phyloP scores from a whole-genome alignment of 2,329 filamentous ascomycete genomes.

The Fusarium sp. region DNA sequence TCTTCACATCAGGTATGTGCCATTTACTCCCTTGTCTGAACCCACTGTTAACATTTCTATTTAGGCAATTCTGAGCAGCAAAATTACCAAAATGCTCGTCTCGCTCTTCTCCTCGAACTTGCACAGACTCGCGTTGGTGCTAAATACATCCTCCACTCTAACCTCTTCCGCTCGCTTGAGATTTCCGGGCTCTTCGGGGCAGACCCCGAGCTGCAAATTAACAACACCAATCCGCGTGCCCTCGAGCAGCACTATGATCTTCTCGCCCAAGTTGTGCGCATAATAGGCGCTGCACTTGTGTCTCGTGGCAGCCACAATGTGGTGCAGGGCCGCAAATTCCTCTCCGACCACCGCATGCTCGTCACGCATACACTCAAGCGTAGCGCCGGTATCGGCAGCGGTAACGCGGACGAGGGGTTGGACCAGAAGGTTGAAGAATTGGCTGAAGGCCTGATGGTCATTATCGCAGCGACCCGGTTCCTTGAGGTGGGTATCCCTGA shows the following conservation, averaged over 20 bases:
- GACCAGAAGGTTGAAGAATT: conserved; percentile 77
- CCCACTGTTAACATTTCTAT: conserved; percentile 26
- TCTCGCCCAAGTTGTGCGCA: conserved; percentile 80
- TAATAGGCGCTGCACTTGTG: conserved; percentile 84
- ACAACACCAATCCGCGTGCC: conserved; percentile 74
- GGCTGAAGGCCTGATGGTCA: conserved; percentile 84
- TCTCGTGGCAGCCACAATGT: conserved; percentile 86
- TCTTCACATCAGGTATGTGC: conserved; percentile 64
- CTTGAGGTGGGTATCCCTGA: conserved; percentile 73
- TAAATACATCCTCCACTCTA: conserved; percentile 86
- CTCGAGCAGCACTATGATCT: conserved; percentile 86
- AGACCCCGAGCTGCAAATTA: conserved; percentile 91
- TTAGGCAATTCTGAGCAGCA: conserved; percentile 57
- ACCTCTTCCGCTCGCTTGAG: conserved; percentile 83
- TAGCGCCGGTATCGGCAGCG: conserved; percentile 78
- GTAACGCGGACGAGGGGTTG: conserved; percentile 53
- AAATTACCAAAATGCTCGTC: conserved; percentile 73
- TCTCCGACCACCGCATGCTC: conserved; percentile 83
- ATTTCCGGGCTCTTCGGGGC: conserved; percentile 86
- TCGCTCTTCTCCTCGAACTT: conserved; percentile 85
- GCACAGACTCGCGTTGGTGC: conserved; percentile 88
- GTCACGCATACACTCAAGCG: conserved; percentile 92
- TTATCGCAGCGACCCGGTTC: conserved; percentile 86
- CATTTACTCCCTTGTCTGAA: background rate
- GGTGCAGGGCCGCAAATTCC: conserved; percentile 80